phyloP scores from a whole-genome alignment of 2,329 filamentous ascomycete species.

The Zymoseptoria tritici region DNA sequence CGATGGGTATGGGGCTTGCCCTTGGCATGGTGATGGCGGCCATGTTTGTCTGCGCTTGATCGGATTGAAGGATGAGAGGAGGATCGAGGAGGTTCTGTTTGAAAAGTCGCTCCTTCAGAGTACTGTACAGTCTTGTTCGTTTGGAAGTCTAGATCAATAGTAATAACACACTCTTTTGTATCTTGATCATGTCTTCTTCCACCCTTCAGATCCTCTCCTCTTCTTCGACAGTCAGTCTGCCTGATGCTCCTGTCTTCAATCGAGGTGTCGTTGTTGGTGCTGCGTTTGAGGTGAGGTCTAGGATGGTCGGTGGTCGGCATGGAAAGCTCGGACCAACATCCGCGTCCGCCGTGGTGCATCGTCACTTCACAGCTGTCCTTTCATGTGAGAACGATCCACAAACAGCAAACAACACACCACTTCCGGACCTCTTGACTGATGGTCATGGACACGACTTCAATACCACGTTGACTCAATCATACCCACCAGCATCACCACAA shows the following conservation, averaged over 20 bases:
- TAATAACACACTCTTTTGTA: neutral
- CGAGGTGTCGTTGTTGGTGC: neutral
- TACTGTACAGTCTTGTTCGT: neutral
- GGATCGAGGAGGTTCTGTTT: neutral
- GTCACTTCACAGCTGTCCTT: neutral
- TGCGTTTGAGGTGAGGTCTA: neutral
- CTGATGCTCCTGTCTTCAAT: neutral
- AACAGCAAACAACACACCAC: neutral
- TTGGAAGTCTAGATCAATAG: neutral
- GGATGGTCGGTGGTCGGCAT: neutral
- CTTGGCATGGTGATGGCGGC: neutral
- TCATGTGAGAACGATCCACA: neutral
- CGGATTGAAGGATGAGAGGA: neutral
- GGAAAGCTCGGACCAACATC: neutral
- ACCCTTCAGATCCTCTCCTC: neutral
- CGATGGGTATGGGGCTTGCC: neutral
- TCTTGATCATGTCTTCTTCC: neutral
- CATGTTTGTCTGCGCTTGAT: neutral
- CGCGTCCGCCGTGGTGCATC: neutral
- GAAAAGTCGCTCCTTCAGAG: neutral
- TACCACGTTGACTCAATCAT: conserved; percentile 1
- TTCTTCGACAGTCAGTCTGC: neutral
- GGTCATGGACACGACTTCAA: conserved; percentile 17
- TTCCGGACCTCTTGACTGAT: conserved; percentile 22
- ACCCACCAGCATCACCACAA: conserved; percentile 7